Conservation (phyloP, 306 rosid species). For the Dalbergia cochinchinensis region DNA sequence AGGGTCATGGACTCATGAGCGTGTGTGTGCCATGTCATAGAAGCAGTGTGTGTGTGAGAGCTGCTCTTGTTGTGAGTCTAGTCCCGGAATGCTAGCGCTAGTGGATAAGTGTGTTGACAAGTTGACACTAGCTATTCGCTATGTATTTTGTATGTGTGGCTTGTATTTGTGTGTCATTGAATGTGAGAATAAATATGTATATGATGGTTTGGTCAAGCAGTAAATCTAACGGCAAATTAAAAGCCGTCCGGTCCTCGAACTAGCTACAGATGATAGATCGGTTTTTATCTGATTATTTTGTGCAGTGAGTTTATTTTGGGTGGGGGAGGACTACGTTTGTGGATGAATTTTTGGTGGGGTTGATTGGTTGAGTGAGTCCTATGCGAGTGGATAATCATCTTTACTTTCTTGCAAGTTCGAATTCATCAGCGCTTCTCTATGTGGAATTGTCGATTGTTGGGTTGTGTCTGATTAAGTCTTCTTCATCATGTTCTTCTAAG, state of each 20-base stretch:
- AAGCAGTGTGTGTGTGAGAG: background rate
- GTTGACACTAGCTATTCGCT: background rate
- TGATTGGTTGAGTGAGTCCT: background rate
- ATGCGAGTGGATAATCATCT: background rate
- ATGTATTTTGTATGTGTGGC: background rate
- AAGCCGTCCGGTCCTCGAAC: too few relatives aligned
- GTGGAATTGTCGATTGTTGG: background rate
- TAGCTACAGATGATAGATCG: too few relatives aligned
- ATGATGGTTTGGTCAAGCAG: too few relatives aligned
- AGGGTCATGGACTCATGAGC: constrained; percentile 34
- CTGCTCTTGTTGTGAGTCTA: background rate
- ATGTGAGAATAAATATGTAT: background rate
- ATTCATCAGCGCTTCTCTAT: background rate
- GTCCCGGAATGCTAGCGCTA: background rate
- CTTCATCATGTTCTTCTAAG: background rate
- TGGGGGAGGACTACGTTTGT: background rate
- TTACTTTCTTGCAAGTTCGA: background rate
- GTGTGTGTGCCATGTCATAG: constrained; percentile 30
- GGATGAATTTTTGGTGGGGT: background rate
- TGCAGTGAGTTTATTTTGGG: too few relatives aligned
- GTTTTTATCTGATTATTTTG: background rate
- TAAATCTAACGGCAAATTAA: too few relatives aligned
- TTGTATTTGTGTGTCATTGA: background rate
- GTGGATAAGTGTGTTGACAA: constrained; percentile 1
- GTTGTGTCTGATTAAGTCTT: background rate